These are phyloP conservation scores for Penicillium mononematosum DNA, from an alignment of 495 filamentous ascomycete species.

Conservation along the genomic window DNA sequence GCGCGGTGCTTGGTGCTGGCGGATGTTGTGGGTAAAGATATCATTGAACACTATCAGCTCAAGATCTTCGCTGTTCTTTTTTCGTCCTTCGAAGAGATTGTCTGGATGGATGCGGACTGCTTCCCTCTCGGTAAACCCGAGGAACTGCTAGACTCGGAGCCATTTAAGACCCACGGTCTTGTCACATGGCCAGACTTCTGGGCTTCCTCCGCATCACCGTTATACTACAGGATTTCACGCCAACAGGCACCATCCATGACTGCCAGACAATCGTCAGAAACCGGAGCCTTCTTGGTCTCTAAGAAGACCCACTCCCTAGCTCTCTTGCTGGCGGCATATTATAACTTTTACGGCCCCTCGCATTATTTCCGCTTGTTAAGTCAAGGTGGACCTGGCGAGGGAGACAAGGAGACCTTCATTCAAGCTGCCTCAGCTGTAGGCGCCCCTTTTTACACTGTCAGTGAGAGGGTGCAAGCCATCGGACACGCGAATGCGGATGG, in stretches of 20 bases:
- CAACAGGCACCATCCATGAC: slow-evolving; percentile 41
- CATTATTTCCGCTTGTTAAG: slow-evolving; percentile 59
- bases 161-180: slow-evolving; percentile 52
- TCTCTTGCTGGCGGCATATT: slow-evolving; percentile 59
- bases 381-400: slow-evolving; percentile 56
- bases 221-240: slow-evolving; percentile 55
- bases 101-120: slow-evolving; percentile 62
- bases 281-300: slow-evolving; percentile 57
- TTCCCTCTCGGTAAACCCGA: slow-evolving; percentile 55
- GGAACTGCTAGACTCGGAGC: slow-evolving; percentile 47
- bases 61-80: slow-evolving; percentile 61
- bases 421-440: slow-evolving; percentile 52
- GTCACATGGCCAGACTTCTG: slow-evolving; percentile 66
- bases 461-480: slow-evolving; percentile 40
- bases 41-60: slow-evolving; percentile 54
- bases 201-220: slow-evolving; percentile 49
- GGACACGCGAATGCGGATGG: slow-evolving; percentile 37
- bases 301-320: slow-evolving; percentile 53
- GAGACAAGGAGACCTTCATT: slow-evolving; percentile 66
- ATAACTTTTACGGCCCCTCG: slow-evolving; percentile 60
- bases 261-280: slow-evolving; percentile 49
- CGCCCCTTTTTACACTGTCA: slow-evolving; percentile 52
- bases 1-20: slow-evolving; percentile 53
- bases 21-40: slow-evolving; percentile 41
- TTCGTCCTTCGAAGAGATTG: slow-evolving; percentile 58